Evolutionary conservation across 2,329 filamentous ascomycete species (phyloP).

Genomic region (Magnaporthales sp.): DNA sequence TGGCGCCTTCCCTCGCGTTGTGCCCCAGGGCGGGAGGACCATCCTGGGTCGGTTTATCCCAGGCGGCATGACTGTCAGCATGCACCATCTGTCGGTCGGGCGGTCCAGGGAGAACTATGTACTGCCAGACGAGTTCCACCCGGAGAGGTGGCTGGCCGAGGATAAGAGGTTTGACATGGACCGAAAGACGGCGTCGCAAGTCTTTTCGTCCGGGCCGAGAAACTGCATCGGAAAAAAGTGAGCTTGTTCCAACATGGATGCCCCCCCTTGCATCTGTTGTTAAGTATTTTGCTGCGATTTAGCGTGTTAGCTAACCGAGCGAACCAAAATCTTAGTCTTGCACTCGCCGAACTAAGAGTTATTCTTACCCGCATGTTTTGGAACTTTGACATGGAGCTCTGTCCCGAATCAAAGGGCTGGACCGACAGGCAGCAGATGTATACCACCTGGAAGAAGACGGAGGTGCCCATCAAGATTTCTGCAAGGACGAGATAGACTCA

Average conservation of each 20-base stretch:
- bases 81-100: conserved; percentile 18
- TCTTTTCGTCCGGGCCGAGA: conserved; percentile 9
- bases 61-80: conserved; percentile 24
- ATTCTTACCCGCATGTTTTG: conserved; percentile 10
- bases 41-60: conserved; percentile 22
- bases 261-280: no score
- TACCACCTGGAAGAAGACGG: conserved; percentile 11
- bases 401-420: conserved; percentile 10
- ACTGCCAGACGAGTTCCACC: conserved; percentile 20
- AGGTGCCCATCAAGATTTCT: not conserved
- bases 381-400: conserved; percentile 12
- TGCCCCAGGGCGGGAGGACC: conserved; percentile 19
- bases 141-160: conserved; percentile 30
- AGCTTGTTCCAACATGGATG: no score
- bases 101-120: conserved; percentile 22
- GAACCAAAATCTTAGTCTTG: conserved; percentile 8
- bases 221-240: conserved; percentile 23
- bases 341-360: conserved; percentile 11
- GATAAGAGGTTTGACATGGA: conserved; percentile 34
- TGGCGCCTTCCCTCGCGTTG: conserved; percentile 10
- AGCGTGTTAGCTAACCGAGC: not conserved
- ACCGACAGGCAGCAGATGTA: conserved; percentile 9
- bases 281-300: no score
- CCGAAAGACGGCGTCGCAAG: conserved; percentile 22
- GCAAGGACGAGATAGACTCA: not conserved